Evolutionary conservation across 306 rosid genomes (phyloP).

Genomic region (Sechiopsis laciniata): DNA sequence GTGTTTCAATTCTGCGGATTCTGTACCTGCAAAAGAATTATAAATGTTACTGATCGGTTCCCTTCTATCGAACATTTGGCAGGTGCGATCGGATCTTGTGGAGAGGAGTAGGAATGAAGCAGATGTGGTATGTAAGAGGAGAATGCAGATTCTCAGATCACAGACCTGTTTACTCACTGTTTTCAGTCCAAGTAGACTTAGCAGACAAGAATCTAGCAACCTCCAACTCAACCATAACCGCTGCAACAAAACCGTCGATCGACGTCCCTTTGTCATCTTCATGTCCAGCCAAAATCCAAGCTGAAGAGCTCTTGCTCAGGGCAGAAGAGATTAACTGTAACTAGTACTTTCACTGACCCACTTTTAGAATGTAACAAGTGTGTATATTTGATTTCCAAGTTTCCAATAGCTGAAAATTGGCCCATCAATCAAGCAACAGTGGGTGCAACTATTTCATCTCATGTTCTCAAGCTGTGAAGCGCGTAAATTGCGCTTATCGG

Average conservation of each 20-base stretch:
- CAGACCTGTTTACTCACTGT: slow-evolving; percentile 74
- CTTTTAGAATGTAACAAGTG: slow-evolving; percentile 1
- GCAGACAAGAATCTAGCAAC: slow-evolving; percentile 20
- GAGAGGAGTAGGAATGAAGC: slow-evolving; percentile 79
- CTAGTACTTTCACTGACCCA: slow-evolving; percentile 7
- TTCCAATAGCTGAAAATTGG: slow-evolving; percentile 14
- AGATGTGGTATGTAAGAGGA: slow-evolving; percentile 66
- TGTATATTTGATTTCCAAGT: not conserved
- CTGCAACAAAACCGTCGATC: slow-evolving; percentile 31
- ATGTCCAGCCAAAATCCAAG: slow-evolving; percentile 58
- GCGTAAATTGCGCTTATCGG: not conserved
- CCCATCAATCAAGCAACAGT: not conserved
- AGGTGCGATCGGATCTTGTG: slow-evolving; percentile 96
- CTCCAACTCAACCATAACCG: not conserved
- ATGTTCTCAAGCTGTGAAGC: not conserved
- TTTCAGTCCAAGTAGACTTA: slow-evolving; percentile 43
- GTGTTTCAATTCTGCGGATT: no score
- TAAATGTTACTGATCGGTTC: not conserved
- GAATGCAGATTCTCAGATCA: slow-evolving; percentile 93
- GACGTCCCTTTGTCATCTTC: slow-evolving; percentile 34
- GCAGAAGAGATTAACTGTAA: slow-evolving; percentile 21
- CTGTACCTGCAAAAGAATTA: no score
- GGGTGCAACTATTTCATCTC: not conserved
- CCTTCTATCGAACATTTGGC: not conserved
- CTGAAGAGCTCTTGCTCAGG: slow-evolving; percentile 64